Evolutionary conservation across 208 protist species (phyloP).

Genomic region (Vickermania ingenoplastis): DNA sequence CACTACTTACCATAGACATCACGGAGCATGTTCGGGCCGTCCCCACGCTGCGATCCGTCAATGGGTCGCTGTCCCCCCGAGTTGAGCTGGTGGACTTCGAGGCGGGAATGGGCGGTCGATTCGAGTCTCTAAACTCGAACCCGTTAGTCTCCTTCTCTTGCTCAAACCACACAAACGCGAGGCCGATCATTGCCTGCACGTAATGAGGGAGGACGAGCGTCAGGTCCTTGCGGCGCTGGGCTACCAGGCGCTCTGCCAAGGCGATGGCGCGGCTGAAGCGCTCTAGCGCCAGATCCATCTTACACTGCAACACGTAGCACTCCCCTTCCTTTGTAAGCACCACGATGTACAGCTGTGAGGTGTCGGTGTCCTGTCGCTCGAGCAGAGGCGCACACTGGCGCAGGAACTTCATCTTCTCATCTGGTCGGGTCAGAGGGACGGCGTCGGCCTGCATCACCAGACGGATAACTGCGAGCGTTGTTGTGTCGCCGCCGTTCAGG

Average conservation of each 20-base stretch:
- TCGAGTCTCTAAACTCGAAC: conserved; percentile 39
- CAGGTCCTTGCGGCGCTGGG: conserved; percentile 64
- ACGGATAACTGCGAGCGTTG: conserved; percentile 43
- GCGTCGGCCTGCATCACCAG: conserved; percentile 50
- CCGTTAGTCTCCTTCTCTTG: conserved; percentile 63
- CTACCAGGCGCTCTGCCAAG: conserved; percentile 65
- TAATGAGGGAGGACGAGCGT: conserved; percentile 83
- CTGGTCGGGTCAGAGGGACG: conserved; percentile 21
- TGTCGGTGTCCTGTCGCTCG: conserved; percentile 31
- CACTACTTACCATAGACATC: conserved; percentile 42
- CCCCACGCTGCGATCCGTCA: not conserved
- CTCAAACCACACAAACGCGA: conserved; percentile 73
- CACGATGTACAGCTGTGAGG: conserved; percentile 56
- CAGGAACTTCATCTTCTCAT: conserved; percentile 38
- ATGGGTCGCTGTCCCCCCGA: conserved; percentile 7
- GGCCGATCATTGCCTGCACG: conserved; percentile 68
- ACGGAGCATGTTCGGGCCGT: conserved; percentile 18
- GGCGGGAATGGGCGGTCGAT: conserved; percentile 15
- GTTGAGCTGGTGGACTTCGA: conserved; percentile 1
- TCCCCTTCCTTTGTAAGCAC: conserved; percentile 78
- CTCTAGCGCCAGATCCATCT: conserved; percentile 48
- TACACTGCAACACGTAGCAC: conserved; percentile 36
- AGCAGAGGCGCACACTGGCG: conserved; percentile 60
- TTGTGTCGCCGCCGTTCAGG: conserved; percentile 36
- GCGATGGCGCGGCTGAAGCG: conserved; percentile 65